Evolutionary conservation across 2,329 filamentous ascomycete species (phyloP), one percentile per base, ranked within the genome.

Genomic region (Ceratocystis smalleyi): DNA sequence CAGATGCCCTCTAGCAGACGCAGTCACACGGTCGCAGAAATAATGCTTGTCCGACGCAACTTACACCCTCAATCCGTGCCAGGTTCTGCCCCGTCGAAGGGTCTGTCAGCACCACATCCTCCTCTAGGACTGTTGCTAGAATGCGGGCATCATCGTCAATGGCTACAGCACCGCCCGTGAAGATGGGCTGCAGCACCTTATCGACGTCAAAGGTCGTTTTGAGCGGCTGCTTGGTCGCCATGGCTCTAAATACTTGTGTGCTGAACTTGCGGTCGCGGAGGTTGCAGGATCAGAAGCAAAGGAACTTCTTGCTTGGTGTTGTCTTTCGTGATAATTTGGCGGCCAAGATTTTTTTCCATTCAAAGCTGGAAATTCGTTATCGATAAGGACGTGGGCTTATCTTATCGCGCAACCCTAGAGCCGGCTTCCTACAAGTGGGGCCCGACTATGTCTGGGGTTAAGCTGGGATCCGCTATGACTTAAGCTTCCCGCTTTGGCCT

Each of bases 171-270:
- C 94, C 94, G 64, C 94, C 94, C 1, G 92, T 96, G 72, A 94
- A 96, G 61, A 97, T 92, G 22, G 94, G 94, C 70, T 91, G 88
- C 64, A 99, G 88, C 59, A 90, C 88, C 71, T 87, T 84, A 68
- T 82, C 82, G 66, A 87, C 83, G 71, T 95, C 89, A 74, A 96
- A 99, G 2, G 92, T 96, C 65, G 91, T 96, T 79, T 91, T 95
- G 70, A 83, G 78, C 19, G 82, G 78, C 66, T 83, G 76, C 73
- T 83, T 84, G 67, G 76, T 81, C 64, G 84, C 81, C 84, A 87
- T 84, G 64, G 67, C 74, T 67, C 54, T 27, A 15, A 32, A 30
- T 47, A 30, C 4, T 61, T 61, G 60, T 35, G 17, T 57, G 24
- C n/a, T 30, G 27, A 17, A 35, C 24, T 24, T 19, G 54, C 24